Base-by-base conservation (phyloP, 768 basidiomycete genomes). In the Cyclocybe aegerita region DNA sequence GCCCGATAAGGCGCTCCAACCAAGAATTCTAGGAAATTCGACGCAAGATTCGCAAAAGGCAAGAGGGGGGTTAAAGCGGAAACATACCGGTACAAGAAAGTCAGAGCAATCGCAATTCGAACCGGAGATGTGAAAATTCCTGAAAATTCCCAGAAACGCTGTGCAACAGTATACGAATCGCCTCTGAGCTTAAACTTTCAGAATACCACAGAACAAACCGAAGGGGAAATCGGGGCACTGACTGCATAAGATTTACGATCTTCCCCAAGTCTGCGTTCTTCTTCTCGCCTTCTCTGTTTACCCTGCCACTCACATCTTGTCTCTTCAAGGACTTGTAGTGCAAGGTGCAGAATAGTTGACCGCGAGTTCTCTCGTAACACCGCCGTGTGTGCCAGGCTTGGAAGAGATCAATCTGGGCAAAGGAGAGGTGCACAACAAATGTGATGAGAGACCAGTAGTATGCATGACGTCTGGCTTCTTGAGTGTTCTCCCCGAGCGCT, bases 221-320 rank as follows among this genome's bases (percentile, higher is more conserved):
- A 37, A 42, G 17, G 10, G 45, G 50, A 44, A 30, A 4, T 17
- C 23, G 44, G n/a, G 55, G 43, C 36, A 71, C 79, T 43, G 51
- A 86, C 85, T 85, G 83, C 85, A 88, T 88, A 34, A 88, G 70
- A 60, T 88, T 87, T 7, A 86, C 79, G 30, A 88, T 84, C 63
- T 82, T 84, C 4, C 84, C 84, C n/a, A 88, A 67, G 55, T 85
- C 82, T 2, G 83, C 83, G 53, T 67, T 68, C 16, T 66, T 65
- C 29, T 73, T 68, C 43, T 73, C 67, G 11, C 60, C 72, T 10
- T 72, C 69, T 11, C 67, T 55, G 33, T 67, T 65, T 14, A 73
- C 61, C 44, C 76, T 73, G 10, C 81, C 80, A 54, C 74, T 76
- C 47, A 83, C 64, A 58, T 87, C 83, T 41, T 78, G 76, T 37